These are phyloP conservation scores for Wickerhamomyces sydowiorum DNA, from an alignment of 805 yeast species.

Conservation along the genomic window DNA sequence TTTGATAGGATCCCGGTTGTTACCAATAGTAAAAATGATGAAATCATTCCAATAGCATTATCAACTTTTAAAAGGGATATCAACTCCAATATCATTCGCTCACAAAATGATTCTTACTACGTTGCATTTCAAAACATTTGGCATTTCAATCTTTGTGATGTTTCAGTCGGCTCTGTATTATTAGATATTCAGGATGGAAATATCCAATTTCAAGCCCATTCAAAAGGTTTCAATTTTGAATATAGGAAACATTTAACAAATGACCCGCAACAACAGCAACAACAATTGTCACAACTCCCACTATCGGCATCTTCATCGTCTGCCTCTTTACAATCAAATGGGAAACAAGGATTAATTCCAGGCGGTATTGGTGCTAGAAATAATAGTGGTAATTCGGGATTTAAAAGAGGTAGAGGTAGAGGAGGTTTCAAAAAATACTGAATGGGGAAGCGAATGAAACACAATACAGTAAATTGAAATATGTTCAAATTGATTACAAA, in stretches of 20 bases:
- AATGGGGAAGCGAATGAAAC: background rate
- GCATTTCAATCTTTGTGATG: slow-evolving; percentile 73
- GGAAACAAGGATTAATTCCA: slow-evolving; percentile 1
- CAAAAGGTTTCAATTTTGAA: slow-evolving; percentile 61
- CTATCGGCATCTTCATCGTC: background rate
- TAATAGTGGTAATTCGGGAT: slow-evolving; percentile 1
- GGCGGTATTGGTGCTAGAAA: slow-evolving; percentile 5
- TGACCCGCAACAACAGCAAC: no score
- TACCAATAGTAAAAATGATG: slow-evolving; percentile 27
- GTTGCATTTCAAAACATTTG: slow-evolving; percentile 66
- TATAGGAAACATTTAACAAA: slow-evolving; percentile 29
- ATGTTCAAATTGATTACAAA: no score
- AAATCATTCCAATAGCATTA: slow-evolving; percentile 36
- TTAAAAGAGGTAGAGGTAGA: slow-evolving; percentile 17
- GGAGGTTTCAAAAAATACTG: slow-evolving; percentile 20
- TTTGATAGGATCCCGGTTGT: slow-evolving; percentile 59
- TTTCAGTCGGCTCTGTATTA: slow-evolving; percentile 41
- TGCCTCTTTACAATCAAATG: background rate
- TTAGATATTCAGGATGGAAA: slow-evolving; percentile 39
- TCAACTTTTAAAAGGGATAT: slow-evolving; percentile 33
- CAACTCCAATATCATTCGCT: slow-evolving; percentile 37
- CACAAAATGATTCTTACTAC: slow-evolving; percentile 55
- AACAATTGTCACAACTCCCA: background rate
- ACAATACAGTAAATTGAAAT: no score
- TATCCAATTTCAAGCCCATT: slow-evolving; percentile 44